These are phyloP conservation scores for Cercospora sp. DNA, from an alignment of 2,329 filamentous ascomycete species.

Conservation along the genomic window DNA sequence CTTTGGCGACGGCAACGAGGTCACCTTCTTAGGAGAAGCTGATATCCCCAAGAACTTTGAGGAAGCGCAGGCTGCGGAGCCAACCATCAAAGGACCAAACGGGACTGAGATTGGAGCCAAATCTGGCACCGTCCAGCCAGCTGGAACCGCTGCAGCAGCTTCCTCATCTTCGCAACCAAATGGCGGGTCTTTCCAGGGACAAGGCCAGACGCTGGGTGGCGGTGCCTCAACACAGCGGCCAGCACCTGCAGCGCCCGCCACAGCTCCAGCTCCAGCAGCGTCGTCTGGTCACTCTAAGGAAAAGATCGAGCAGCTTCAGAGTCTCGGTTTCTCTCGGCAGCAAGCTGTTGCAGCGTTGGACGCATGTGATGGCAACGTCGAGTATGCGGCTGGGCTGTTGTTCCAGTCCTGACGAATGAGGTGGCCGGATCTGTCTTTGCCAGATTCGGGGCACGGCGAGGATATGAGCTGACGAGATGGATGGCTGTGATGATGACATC, in stretches of 20 bases:
- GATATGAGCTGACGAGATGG: background rate
- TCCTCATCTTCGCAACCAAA: conserved; percentile 29
- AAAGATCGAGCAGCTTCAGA: conserved; percentile 72
- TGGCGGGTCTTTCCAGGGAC: conserved; percentile 34
- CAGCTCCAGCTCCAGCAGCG: conserved; percentile 23
- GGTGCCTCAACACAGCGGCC: conserved; percentile 26
- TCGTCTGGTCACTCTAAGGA: conserved; percentile 55
- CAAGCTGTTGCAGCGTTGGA: conserved; percentile 79
- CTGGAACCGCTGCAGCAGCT: conserved; percentile 42
- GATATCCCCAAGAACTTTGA: conserved; percentile 87
- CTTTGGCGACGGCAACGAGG: conserved; percentile 72
- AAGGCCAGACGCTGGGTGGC: conserved; percentile 37
- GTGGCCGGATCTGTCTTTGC: background rate
- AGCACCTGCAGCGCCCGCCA: conserved; percentile 19
- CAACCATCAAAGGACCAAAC: conserved; percentile 78
- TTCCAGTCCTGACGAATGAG: conserved; percentile 43
- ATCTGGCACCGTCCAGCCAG: conserved; percentile 71
- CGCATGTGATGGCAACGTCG: conserved; percentile 80
- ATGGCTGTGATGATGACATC: conserved; percentile 3
- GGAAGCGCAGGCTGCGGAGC: conserved; percentile 72
- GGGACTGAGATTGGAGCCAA: conserved; percentile 86
- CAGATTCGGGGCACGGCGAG: background rate
- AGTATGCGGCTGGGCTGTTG: conserved; percentile 81
- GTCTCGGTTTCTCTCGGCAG: conserved; percentile 73
- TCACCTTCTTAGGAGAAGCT: conserved; percentile 86